A percentile compares a stretch with the other conserved stretches of the same genome.
These are phyloP conservation scores for Zygoascus ofunaensis DNA, from an alignment of 805 yeast genomes.

Conservation along the genomic window DNA sequence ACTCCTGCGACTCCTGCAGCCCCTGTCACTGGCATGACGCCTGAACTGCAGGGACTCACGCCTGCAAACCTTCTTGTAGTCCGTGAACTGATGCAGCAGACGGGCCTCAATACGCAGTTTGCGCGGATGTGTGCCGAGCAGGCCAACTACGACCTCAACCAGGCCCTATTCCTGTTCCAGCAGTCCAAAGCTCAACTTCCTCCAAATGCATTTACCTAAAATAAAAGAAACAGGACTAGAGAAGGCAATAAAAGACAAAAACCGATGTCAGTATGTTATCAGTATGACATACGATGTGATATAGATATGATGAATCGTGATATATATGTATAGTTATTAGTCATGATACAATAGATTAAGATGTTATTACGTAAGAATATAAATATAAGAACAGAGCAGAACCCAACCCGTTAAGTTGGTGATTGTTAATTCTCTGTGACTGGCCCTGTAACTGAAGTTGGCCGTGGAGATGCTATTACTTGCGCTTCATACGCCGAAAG, in stretches of 20 bases:
- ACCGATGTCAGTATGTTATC: background rate
- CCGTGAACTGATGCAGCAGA: conserved; percentile 56
- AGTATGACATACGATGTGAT: too few species aligned
- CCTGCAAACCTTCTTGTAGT: conserved; percentile 56
- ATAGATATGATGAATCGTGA: too few species aligned
- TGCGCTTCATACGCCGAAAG: too few species aligned
- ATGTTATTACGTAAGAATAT: too few species aligned
- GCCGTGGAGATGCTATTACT: too few species aligned
- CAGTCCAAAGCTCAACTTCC: conserved; percentile 55
- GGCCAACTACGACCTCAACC: conserved; percentile 71
- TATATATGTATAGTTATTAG: too few species aligned
- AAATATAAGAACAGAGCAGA: too few species aligned
- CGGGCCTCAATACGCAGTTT: conserved; percentile 69
- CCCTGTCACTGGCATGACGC: conserved; percentile 11
- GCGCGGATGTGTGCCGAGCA: conserved; percentile 79
- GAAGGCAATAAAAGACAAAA: conserved; percentile 15
- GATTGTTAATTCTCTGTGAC: too few species aligned
- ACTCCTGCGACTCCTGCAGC: conserved; percentile 11
- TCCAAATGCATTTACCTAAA: conserved; percentile 40
- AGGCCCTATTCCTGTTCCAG: conserved; percentile 61
- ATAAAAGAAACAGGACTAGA: conserved; percentile 12
- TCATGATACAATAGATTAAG: too few species aligned
- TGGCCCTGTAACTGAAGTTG: too few species aligned
- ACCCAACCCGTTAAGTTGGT: too few species aligned
- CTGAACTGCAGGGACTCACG: conserved; percentile 32